These are phyloP conservation scores for Botrytis sinoallii DNA, from an alignment of 2,329 filamentous ascomycete species.

Conservation along the genomic window DNA sequence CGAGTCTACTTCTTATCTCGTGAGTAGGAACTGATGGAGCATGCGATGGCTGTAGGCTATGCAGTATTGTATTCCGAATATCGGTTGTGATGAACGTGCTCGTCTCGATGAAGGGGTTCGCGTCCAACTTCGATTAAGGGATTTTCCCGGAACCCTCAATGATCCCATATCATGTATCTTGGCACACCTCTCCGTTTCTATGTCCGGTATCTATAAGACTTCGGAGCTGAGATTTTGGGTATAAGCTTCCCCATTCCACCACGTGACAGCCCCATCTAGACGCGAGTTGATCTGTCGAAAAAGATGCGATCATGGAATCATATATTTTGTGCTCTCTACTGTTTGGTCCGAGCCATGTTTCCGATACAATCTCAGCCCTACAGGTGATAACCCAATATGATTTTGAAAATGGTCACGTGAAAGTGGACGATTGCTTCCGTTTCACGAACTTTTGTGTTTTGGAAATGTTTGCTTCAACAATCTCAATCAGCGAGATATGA, in stretches of 20 bases:
- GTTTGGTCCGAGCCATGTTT: not conserved
- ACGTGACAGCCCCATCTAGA: not conserved
- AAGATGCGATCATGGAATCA: too few species aligned
- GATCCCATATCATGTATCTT: not conserved
- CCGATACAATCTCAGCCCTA: not conserved
- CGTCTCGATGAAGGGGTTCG: not conserved
- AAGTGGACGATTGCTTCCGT: rapidly evolving
- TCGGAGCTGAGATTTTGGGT: not conserved
- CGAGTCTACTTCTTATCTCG: not conserved
- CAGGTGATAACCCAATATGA: not conserved
- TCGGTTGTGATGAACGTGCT: not conserved
- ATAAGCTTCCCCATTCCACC: not conserved
- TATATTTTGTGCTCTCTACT: not conserved
- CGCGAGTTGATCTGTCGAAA: not conserved
- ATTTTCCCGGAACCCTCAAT: not conserved
- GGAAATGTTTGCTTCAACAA: not conserved
- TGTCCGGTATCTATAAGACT: not conserved
- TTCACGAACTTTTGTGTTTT: too few species aligned
- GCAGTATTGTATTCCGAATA: not conserved
- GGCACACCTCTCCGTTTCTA: not conserved
- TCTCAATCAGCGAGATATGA: not conserved
- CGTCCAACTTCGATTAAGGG: not conserved
- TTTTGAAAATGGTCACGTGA: not conserved
- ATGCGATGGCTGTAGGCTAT: not conserved
- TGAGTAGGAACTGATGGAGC: not conserved